Base-by-base conservation (phyloP, 2,329 filamentous ascomycete species). In the Colletotrichum spaethianum region DNA sequence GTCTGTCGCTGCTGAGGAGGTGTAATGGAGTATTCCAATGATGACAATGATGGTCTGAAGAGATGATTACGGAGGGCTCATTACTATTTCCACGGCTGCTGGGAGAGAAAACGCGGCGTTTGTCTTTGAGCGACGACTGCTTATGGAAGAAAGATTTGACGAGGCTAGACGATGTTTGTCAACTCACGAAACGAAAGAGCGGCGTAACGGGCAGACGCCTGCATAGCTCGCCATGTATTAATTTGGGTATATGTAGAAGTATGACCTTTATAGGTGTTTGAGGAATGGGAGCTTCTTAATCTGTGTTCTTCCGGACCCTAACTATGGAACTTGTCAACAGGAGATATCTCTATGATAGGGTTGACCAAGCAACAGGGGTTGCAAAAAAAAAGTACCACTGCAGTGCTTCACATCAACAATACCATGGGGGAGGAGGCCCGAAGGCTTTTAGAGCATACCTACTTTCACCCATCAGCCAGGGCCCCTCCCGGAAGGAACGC, bases 1-100 rank as follows among this genome's bases (percentile, higher is more conserved):
- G 84, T 84, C 86, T 26, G 91, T 93, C 36, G 85, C 84, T 18
- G 86, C 79, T 0, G 89, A 91, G 59, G 90, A 91, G 72, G 87
- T 88, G 77, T 88, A 83, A 70, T 70, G 50, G 44, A 64, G 26
- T 26, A 23, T 61, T 18, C 33, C 42, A 38, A 26, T 60, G 26
- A 33, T 44, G 33, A 56, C 55, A 14, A 57, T 18, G 36, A 57
- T 40, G 55, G 36, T 11, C 33, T 40, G 33, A 56, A 20, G 31
- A 50, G 28, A 59, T 16, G 31, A 68, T 38, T 28, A 62, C 23
- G 26, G 40, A 44, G 23, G 20, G 31, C n/a, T 6, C 46, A 3
- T 38, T 38, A 4, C n/a, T 12, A 36, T n/a, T 26, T 5, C 18
- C 28, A 57, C 40, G 52, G 26, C 28, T 16, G 48, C 7, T 52